Base-by-base conservation (phyloP, 2,329 filamentous ascomycete species). In the Exophiala phaeomuriformis region DNA sequence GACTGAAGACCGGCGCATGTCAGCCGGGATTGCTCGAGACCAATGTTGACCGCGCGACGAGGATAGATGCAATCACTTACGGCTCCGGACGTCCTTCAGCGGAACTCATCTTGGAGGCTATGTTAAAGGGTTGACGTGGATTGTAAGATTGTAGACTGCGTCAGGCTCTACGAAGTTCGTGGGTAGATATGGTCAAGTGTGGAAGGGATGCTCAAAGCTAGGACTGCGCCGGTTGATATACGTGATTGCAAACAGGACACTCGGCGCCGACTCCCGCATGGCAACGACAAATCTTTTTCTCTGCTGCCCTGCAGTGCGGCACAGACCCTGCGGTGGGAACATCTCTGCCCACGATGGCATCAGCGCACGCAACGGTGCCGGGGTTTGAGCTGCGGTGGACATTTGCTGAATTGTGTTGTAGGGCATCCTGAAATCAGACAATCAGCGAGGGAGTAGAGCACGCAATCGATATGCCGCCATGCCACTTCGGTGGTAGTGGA, bases 1-100 rank as follows among this genome's bases (percentile, higher is more conserved):
- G 78, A 65, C 75, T 77, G 59, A 12, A 53, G 19, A 37, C 5
- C 8, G 9, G 30, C n/a, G 32, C 28, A 6, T 27, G 52, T 59
- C 39, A 57, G 53, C 40, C 41, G 37, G n/a, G 39, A 19, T 27
- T 46, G 27, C 30, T 30, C 9, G 6, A 30, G n/a, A 33, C 6
- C 19, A 12, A 19, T 35, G 39, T 36, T n/a, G 28, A 45, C 33
- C 12, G 29, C 28, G 40, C 7, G 31, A 12, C 33, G 32, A n/a
- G 10, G 43, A 43, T 8, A 36, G 42, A 31, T 33, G 9, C 19
- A 32, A 19, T 28, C 8, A 58, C 62, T 53, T 52, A 64, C 62
- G 61, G 60, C 42, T 61, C 58, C 40, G 57, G 45, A 53, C 61
- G 57, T 30, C 53, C 55, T 31, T 55, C 53, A 30, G 33, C 40